Conservation (phyloP, 2,329 filamentous ascomycete species). For the Neoascochyta sp. region DNA sequence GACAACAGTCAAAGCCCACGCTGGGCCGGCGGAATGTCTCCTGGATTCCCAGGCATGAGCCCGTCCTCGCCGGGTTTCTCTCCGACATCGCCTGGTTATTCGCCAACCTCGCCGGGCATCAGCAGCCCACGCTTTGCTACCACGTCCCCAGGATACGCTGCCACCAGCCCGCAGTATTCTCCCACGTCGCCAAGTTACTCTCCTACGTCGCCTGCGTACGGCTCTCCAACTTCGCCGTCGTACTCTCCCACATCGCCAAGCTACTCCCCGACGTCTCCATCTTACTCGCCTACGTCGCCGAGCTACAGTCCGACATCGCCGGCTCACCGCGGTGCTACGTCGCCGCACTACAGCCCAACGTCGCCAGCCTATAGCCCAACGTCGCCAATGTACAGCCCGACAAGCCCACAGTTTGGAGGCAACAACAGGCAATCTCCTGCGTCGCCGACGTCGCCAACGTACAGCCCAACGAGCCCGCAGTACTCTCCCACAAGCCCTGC, state of each 20-base stretch:
- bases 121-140: slow-evolving; percentile 53
- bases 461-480: slow-evolving; percentile 65
- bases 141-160: slow-evolving; percentile 52
- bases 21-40: slow-evolving; percentile 64
- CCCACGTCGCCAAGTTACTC: slow-evolving; percentile 60
- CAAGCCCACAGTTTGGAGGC: slow-evolving; percentile 45
- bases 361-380: slow-evolving; percentile 55
- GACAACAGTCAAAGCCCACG: slow-evolving; percentile 62
- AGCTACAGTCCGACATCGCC: slow-evolving; percentile 53
- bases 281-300: slow-evolving; percentile 55
- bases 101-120: slow-evolving; percentile 67
- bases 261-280: slow-evolving; percentile 49
- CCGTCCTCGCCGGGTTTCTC: slow-evolving; percentile 46
- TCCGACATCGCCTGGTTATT: slow-evolving; percentile 35
- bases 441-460: slow-evolving; percentile 66
- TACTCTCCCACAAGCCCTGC: slow-evolving; percentile 54
- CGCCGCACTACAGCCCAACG: slow-evolving; percentile 46
- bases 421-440: slow-evolving; percentile 42
- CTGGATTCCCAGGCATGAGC: slow-evolving; percentile 41
- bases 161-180: slow-evolving; percentile 48
- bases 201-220: slow-evolving; percentile 53
- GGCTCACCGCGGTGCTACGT: slow-evolving; percentile 41
- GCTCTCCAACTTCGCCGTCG: slow-evolving; percentile 38
- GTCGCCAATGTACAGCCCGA: slow-evolving; percentile 52
- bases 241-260: slow-evolving; percentile 57